These are phyloP conservation scores for Cladosporium sp. DNA, from an alignment of 2,329 filamentous ascomycete genomes.

Conservation along the genomic window DNA sequence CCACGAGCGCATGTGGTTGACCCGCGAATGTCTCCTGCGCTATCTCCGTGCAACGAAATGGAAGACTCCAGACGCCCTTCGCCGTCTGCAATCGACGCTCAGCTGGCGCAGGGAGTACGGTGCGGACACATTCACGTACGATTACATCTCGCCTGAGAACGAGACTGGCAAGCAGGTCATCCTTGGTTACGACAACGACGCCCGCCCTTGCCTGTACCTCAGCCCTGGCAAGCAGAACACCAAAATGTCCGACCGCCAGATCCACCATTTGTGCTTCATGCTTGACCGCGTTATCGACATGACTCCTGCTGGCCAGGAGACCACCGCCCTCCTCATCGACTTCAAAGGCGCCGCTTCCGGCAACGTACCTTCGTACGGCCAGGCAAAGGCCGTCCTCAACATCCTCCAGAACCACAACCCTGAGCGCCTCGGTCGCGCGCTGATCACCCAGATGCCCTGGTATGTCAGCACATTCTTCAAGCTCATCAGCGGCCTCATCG, in stretches of 20 bases:
- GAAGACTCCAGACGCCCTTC: conserved; percentile 66
- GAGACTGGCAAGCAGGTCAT: conserved; percentile 94
- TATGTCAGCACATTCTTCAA: conserved; percentile 93
- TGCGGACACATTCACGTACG: conserved; percentile 67
- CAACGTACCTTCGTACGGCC: conserved; percentile 68
- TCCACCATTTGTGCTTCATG: conserved; percentile 95
- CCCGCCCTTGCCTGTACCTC: conserved; percentile 84
- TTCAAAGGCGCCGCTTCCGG: conserved; percentile 75
- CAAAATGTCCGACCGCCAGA: conserved; percentile 73
- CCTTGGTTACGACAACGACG: conserved; percentile 78
- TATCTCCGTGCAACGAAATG: conserved; percentile 94
- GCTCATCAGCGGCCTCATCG: conserved; percentile 91
- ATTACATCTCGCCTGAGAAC: conserved; percentile 89
- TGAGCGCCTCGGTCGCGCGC: conserved; percentile 77
- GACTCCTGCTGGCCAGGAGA: conserved; percentile 82
- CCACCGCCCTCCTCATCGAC: conserved; percentile 79
- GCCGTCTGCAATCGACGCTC: conserved; percentile 73
- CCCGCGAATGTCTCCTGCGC: conserved; percentile 82
- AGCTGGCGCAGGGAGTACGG: conserved; percentile 90
- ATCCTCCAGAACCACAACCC: conserved; percentile 96
- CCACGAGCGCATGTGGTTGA: conserved; percentile 81
- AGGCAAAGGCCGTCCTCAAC: conserved; percentile 75
- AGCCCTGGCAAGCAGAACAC: conserved; percentile 91
- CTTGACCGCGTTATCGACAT: conserved; percentile 82
- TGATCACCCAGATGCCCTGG: conserved; percentile 90